phyloP scores from a whole-genome alignment of 331 rosid species.

The Acacia pycnantha region DNA sequence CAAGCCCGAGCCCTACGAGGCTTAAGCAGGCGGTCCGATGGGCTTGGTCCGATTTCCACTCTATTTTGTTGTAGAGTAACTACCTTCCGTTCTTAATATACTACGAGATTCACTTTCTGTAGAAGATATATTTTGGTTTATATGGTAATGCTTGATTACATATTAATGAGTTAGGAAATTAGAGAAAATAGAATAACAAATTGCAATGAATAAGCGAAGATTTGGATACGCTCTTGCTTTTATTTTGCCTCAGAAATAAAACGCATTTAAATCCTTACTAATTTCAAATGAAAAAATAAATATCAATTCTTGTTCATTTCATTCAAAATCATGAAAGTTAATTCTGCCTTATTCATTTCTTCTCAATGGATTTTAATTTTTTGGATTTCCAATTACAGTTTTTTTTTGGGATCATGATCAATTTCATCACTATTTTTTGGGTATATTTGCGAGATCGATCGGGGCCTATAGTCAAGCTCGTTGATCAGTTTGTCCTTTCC shows the following conservation, averaged over 20 bases:
- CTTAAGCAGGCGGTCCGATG: no score
- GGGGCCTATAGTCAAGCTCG: no score
- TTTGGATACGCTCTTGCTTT: not conserved
- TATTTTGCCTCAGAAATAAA: not conserved
- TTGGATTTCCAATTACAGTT: not conserved
- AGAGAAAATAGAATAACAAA: not conserved
- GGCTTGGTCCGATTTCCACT: no score
- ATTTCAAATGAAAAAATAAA: not conserved
- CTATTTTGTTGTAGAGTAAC: no score
- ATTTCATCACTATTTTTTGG: no score
- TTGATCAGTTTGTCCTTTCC: no score
- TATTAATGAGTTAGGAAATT: not conserved
- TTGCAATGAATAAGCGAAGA: not conserved
- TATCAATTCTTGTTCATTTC: not conserved
- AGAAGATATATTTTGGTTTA: not conserved
- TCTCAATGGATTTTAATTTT: not conserved
- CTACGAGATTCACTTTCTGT: not conserved
- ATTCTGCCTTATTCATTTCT: not conserved
- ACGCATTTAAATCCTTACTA: not conserved
- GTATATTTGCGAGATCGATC: no score
- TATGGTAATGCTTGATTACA: not conserved
- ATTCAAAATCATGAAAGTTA: not conserved
- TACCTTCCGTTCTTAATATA: no score
- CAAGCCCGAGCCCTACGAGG: no score
- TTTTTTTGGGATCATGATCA: not conserved